Conservation (phyloP, 192 early-diverging fungal species). For the Podila horticola region DNA sequence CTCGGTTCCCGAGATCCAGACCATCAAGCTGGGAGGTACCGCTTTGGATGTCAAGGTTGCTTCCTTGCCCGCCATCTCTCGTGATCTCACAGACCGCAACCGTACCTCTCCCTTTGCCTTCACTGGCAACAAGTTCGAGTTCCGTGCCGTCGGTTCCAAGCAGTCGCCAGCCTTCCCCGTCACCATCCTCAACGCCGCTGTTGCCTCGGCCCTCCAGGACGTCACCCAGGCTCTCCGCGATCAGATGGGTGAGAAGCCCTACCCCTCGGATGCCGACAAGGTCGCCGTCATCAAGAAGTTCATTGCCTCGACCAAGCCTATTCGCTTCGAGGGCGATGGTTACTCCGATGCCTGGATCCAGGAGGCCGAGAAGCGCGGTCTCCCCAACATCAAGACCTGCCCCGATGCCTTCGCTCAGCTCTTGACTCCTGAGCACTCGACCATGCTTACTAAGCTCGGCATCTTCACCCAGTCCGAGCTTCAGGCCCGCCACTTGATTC, state of each 20-base stretch:
- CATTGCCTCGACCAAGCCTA: constrained; percentile 81
- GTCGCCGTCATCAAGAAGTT: constrained; percentile 87
- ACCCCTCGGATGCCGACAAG: constrained; percentile 88
- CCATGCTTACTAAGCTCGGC: constrained; percentile 82
- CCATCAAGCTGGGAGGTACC: constrained; percentile 95
- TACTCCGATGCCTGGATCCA: constrained; percentile 95
- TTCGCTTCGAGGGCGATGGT: constrained; percentile 98
- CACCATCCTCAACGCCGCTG: constrained; percentile 92
- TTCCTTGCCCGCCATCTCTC: constrained; percentile 89
- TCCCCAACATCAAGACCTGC: constrained; percentile 94
- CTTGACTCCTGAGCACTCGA: constrained; percentile 73
- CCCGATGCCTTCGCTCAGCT: constrained; percentile 92
- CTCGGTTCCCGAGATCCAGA: constrained; percentile 90
- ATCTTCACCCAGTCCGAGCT: constrained; percentile 92
- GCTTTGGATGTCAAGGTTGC: constrained; percentile 95
- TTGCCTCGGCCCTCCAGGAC: constrained; percentile 81
- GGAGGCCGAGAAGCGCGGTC: constrained; percentile 94
- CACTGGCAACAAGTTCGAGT: constrained; percentile 99
- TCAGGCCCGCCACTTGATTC: constrained; percentile 93
- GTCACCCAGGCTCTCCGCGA: constrained; percentile 80
- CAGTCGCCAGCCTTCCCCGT: constrained; percentile 98
- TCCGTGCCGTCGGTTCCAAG: constrained; percentile 99
- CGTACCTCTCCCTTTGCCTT: constrained; percentile 99
- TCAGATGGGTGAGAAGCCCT: constrained; percentile 85
- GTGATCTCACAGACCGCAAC: constrained; percentile 99